Evolutionary conservation across 306 rosid species (phyloP).

Genomic region (Quillaja saponaria): DNA sequence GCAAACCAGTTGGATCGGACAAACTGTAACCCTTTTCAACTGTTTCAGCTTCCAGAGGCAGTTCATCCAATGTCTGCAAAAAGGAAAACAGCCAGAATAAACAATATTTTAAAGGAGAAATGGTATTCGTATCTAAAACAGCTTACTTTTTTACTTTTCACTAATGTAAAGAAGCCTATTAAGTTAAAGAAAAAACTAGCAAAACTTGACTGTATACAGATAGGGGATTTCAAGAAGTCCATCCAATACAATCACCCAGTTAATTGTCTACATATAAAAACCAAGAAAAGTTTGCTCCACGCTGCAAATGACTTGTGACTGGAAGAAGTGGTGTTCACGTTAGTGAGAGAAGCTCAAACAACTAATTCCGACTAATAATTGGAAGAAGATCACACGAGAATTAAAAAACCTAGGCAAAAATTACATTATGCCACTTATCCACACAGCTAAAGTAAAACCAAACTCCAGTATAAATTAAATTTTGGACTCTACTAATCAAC

Average conservation of each 20-base stretch:
- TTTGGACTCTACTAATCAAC: neutral
- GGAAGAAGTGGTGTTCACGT: no score
- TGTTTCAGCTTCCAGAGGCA: slow-evolving; percentile 93
- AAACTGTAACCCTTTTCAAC: slow-evolving; percentile 83
- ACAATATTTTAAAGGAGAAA: slow-evolving; percentile 1
- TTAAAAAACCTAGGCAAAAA: neutral
- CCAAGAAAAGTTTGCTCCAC: no score
- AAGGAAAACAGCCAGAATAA: slow-evolving; percentile 25
- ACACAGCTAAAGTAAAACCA: slow-evolving; percentile 6
- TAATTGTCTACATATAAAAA: no score
- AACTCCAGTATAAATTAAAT: slow-evolving; percentile 1
- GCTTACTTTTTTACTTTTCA: no score
- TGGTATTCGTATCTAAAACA: no score
- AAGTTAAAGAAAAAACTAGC: neutral
- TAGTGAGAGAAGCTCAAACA: no score
- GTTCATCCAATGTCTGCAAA: slow-evolving; percentile 81
- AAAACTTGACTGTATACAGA: no score
- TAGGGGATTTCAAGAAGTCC: no score
- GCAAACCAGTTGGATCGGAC: slow-evolving; percentile 84
- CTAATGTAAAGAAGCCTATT: no score
- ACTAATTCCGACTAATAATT: no score
- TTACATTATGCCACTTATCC: slow-evolving; percentile 12
- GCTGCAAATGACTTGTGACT: no score
- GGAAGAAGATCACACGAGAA: slow-evolving; percentile 1
- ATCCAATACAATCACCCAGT: no score